phyloP scores from a whole-genome alignment of 805 yeast species.

The Saccharomycopsis oosterbeekiorum region DNA sequence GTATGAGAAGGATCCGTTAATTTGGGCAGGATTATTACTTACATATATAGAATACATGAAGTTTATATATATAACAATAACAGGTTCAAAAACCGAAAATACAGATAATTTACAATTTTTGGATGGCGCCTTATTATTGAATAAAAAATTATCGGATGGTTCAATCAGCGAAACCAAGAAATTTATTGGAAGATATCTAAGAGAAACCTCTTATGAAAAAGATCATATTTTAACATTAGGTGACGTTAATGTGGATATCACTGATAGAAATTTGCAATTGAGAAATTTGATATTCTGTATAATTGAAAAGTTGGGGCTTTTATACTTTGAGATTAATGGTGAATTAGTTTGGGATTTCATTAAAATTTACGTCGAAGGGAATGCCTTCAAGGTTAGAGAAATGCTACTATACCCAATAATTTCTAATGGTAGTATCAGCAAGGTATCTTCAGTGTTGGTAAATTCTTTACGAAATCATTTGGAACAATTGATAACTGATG shows the following conservation, averaged over 20 bases:
- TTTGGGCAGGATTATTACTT: slow-evolving; percentile 66
- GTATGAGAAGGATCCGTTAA: slow-evolving; percentile 75
- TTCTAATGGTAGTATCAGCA: neutral
- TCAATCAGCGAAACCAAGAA: slow-evolving; percentile 46
- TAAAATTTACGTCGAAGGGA: slow-evolving; percentile 39
- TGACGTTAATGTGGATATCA: slow-evolving; percentile 59
- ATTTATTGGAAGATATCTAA: slow-evolving; percentile 48
- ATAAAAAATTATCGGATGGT: slow-evolving; percentile 35
- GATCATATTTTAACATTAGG: slow-evolving; percentile 59
- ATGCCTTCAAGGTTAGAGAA: slow-evolving; percentile 36
- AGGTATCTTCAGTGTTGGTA: slow-evolving; percentile 30
- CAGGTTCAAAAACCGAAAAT: neutral
- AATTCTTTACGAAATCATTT: slow-evolving; percentile 30
- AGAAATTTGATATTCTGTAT: slow-evolving; percentile 41
- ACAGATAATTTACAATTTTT: slow-evolving; percentile 19
- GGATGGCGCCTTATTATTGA: slow-evolving; percentile 24
- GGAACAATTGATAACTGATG: slow-evolving; percentile 35
- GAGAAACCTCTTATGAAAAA: slow-evolving; percentile 53
- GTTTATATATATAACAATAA: slow-evolving; percentile 25
- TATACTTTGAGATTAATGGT: slow-evolving; percentile 48
- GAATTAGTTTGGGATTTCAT: slow-evolving; percentile 58
- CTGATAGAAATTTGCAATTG: slow-evolving; percentile 38
- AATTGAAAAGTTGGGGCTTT: slow-evolving; percentile 42
- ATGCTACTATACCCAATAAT: slow-evolving; percentile 30
- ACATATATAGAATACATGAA: slow-evolving; percentile 47